These are phyloP conservation scores for Aurifilum marmelostoma DNA, from an alignment of 2,329 filamentous ascomycete species.

Conservation along the genomic window DNA sequence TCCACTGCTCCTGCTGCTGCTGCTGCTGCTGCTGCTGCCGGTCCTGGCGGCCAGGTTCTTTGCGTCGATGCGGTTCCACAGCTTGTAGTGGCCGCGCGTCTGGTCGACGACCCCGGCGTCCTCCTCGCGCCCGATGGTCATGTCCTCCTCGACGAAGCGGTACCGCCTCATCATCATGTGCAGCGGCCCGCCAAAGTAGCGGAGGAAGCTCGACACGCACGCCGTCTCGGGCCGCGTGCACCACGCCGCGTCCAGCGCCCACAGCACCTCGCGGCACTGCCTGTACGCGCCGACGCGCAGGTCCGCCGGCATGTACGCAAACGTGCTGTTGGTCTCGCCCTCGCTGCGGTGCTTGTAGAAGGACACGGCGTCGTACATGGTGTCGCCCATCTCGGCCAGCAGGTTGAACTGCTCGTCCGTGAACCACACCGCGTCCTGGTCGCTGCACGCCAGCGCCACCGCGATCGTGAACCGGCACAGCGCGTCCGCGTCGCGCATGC, in stretches of 20 bases:
- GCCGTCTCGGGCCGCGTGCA: slow-evolving; percentile 20
- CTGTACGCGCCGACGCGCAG: slow-evolving; percentile 34
- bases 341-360: slow-evolving; percentile 41
- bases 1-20: no score
- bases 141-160: slow-evolving; percentile 40
- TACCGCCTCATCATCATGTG: slow-evolving; percentile 42
- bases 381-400: slow-evolving; percentile 35
- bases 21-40: neutral
- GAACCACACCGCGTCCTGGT: slow-evolving; percentile 35
- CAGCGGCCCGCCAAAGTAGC: slow-evolving; percentile 38
- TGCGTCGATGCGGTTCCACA: slow-evolving; percentile 36
- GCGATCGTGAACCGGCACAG: slow-evolving; percentile 39
- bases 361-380: slow-evolving; percentile 39
- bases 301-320: slow-evolving; percentile 36
- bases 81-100: slow-evolving; percentile 37
- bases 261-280: slow-evolving; percentile 37
- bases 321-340: slow-evolving; percentile 41
- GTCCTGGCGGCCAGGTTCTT: no score
- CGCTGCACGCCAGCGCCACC: slow-evolving; percentile 39
- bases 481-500: slow-evolving; percentile 40
- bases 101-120: slow-evolving; percentile 32
- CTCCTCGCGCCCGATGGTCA: slow-evolving; percentile 37
- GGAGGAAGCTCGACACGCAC: slow-evolving; percentile 34
- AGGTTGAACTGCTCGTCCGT: slow-evolving; percentile 32
- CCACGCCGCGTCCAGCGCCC: slow-evolving; percentile 38